phyloP scores from a whole-genome alignment of 2,329 filamentous ascomycete genomes.

The Fonsecaea erecta region DNA sequence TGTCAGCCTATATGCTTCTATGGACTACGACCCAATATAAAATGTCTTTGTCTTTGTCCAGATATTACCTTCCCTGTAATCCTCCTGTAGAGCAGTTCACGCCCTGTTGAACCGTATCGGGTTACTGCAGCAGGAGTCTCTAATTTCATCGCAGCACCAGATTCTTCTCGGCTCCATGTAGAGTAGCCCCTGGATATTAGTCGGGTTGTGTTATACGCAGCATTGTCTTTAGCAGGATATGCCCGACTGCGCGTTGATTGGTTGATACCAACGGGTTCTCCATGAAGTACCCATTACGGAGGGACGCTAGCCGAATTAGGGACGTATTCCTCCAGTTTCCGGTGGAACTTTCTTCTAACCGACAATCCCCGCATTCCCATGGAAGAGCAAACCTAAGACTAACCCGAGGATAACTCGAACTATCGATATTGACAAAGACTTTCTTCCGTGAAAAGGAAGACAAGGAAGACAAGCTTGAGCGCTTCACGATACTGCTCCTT shows the following conservation, averaged over 20 bases:
- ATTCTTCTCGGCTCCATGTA: background rate
- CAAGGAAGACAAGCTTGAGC: background rate
- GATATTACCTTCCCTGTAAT: background rate
- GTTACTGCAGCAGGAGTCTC: background rate
- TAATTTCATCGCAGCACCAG: background rate
- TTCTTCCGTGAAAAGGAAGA: background rate
- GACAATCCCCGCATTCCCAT: background rate
- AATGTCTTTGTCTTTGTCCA: background rate
- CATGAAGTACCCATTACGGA: background rate
- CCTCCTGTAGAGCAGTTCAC: background rate
- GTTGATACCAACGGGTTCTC: background rate
- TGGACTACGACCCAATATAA: background rate
- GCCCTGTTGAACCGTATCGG: background rate
- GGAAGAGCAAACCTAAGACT: background rate
- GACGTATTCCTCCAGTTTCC: background rate
- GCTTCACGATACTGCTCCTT: background rate
- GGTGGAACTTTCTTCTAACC: background rate
- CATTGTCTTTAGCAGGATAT: background rate
- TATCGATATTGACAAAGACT: background rate
- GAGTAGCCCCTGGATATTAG: background rate
- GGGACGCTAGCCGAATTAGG: background rate
- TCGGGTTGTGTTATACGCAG: background rate
- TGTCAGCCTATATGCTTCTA: background rate
- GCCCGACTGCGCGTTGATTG: background rate
- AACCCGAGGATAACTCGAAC: constrained; percentile 1